Evolutionary conservation across 2,329 filamentous ascomycete genomes (phyloP).

Genomic region (Hymenoscyphus repandus): DNA sequence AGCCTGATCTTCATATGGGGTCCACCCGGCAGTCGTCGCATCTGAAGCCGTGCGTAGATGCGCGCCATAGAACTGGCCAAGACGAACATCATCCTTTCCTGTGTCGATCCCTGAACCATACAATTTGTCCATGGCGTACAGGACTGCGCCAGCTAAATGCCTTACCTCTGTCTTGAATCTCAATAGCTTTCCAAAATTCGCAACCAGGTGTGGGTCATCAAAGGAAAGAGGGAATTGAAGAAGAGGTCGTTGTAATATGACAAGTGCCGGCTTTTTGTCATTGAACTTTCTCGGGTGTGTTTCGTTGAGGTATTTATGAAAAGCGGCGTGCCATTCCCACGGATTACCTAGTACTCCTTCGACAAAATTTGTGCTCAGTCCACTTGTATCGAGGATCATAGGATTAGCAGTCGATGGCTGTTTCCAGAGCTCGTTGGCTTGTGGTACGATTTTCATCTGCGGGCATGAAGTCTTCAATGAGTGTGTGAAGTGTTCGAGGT

Average conservation of each 20-base stretch:
- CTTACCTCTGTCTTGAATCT: constrained; percentile 20
- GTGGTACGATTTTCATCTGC: constrained; percentile 11
- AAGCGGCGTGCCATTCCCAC: constrained; percentile 11
- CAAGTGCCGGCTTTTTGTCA: constrained; percentile 7
- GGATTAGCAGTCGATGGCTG: constrained; percentile 11
- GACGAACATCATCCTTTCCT: constrained; percentile 21
- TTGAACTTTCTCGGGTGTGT: constrained; percentile 1
- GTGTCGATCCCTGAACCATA: constrained; percentile 27
- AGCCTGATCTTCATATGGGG: constrained; percentile 32
- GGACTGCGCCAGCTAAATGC: constrained; percentile 30
- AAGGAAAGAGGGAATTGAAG: constrained; percentile 31
- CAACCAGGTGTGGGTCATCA: constrained; percentile 29
- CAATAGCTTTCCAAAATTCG: constrained; percentile 37
- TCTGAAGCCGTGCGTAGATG: constrained; percentile 36
- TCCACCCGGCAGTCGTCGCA: constrained; percentile 31
- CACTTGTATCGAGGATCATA: background rate
- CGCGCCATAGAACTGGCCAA: constrained; percentile 33
- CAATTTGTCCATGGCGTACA: constrained; percentile 29
- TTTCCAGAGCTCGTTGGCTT: constrained; percentile 16
- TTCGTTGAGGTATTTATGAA: constrained; percentile 12
- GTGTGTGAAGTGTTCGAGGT: constrained; percentile 18
- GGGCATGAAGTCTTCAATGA: constrained; percentile 18
- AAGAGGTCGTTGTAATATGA: constrained; percentile 10
- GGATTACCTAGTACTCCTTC: constrained; percentile 4
- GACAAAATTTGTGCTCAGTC: constrained; percentile 4